Evolutionary conservation across 108 stramenopile genomes (phyloP), one percentile per base, ranked within the genome.

Genomic region (Phaeodactylum tricornutum): DNA sequence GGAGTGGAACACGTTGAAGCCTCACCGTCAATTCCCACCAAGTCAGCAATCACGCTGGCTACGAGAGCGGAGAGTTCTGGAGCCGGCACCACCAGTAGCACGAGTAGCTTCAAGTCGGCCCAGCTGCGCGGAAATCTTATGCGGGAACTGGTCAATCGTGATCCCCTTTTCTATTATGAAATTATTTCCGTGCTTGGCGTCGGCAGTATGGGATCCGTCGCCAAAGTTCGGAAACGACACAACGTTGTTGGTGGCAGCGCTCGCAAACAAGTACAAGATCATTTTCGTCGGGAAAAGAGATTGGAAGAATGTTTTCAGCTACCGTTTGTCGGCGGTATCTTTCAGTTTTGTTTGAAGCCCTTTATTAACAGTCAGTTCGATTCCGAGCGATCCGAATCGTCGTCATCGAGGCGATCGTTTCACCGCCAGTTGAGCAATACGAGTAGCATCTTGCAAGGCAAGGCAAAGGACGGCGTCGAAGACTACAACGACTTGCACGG

Each of bases 161-260:
- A 70, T 70, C 69, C 69, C 3, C 31, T 62, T 3, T 50, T 47
- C 19, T 63, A 57, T 34, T 80, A 75, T 47, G 68, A 72, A 46
- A 27, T 70, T 17, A 23, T 80, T 9, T 29, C 57, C 14, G 57
- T 80, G 0, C 29, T 80, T 23, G 79, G 79, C 0, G 71, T 69
- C 27, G 79, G 79, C 15, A 55, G 53, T 28, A 75, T 80, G 74
- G 79, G 79, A 1, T 57, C 49, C 5, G 79, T 80, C 19, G 33
- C 54, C 4, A 61, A 47, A 41, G 74, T 80, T 15, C 56, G 53
- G 26, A 80, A 75, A 44, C 46, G 57, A 12, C 19, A 47, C 8
- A 28, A 61, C 1, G 61, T 43, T 1, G 34, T 75, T 1, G 79
- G 79, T 19, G 79, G 79, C 25, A 66, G 64, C 5, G 79, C 79